Evolutionary conservation across 805 yeast genomes (phyloP), one percentile per base, ranked within the genome.

Genomic region (Jamesozyma rosinii): DNA sequence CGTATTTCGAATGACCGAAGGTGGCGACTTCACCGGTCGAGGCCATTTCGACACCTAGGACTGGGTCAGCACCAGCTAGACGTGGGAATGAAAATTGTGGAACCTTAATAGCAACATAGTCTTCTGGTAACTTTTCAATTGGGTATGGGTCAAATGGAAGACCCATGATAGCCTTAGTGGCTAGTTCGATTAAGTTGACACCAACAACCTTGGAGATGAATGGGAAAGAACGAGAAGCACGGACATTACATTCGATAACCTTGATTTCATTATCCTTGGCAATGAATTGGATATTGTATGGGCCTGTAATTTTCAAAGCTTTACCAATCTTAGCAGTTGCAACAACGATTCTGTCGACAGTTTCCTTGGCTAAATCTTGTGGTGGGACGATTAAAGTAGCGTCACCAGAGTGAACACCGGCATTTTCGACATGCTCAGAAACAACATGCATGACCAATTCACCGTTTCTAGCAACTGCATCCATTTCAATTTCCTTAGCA

Each of bases 151-250:
- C 76, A 43, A 87, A 75, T 40, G 95, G 94, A 50, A 82, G 60
- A 52, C 90, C 97, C 79, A 81, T 79, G 57, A 90, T 84, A 39
- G 96, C 97, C 66, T 84, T 86, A 42, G 97, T 89, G 41, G 98
- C 97, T 83, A 90, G 79, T 67, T 89, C 97, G 68, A 90, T 90
- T 70, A 90, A 75, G 66, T 90, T 95, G 45, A 90, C 88, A 51
- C 97, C 97, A 51, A 88, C 88, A 57, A 88, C 96, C 79, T 90
- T 90, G 41, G 97, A 90, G 53, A 89, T 87, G 70, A 92, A 90
- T 68, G 98, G 98, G 86, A 87, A 89, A 15, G 97, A 90, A 66
- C 98, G 84, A n/a, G 97, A 90, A 31, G 98, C 98, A 70, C 98
- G 84, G 45, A 90, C 95, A 62, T 90, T 90, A 76, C 98, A 90